Percentiles rank a stretch among this genome's conserved stretches.
phyloP scores from a whole-genome alignment of 148 eudicot species.

The Heliosperma pusillum region DNA sequence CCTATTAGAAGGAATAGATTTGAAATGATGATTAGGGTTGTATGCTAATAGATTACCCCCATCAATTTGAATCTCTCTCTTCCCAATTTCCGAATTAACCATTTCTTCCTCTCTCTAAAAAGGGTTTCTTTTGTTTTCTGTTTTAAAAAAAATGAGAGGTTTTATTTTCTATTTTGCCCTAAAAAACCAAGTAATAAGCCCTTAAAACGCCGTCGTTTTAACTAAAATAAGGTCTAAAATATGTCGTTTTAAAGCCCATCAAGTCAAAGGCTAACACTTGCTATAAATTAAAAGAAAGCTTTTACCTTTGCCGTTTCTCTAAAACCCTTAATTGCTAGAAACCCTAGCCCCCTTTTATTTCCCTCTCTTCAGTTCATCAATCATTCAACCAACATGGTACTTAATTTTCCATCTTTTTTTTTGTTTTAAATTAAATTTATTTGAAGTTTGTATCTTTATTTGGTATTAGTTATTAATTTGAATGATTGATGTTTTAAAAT shows the following conservation, averaged over 20 bases:
- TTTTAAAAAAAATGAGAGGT: not conserved
- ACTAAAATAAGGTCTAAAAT: not conserved
- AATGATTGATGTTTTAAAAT: no score
- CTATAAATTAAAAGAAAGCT: constrained; percentile 20
- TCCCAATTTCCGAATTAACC: constrained; percentile 26
- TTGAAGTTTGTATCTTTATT: no score
- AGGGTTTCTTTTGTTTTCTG: not conserved
- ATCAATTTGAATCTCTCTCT: constrained; percentile 39
- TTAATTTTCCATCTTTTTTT: not conserved
- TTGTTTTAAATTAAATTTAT: no score
- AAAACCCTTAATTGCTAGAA: constrained; percentile 26
- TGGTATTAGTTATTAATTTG: no score
- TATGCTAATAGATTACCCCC: constrained; percentile 60
- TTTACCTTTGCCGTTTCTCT: not conserved
- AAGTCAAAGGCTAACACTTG: not conserved
- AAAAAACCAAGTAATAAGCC: constrained; percentile 1
- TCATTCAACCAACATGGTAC: constrained; percentile 27
- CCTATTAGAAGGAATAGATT: constrained; percentile 60
- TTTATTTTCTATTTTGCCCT: constrained; percentile 14
- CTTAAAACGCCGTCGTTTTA: not conserved
- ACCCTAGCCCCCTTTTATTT: constrained; percentile 27
- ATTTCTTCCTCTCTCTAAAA: constrained; percentile 23
- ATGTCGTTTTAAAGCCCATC: constrained; percentile 2
- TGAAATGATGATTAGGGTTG: constrained; percentile 55
- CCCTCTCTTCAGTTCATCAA: not conserved